Evolutionary conservation across 306 rosid genomes (phyloP).

Genomic region (cucumber (Cucumis sativus)): Cucumber_9930_V3 NC_026659.2:2492001-2492500

Average conservation of each 20-base stretch:
- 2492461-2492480: not conserved
- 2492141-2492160: not conserved
- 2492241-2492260: constrained; percentile 21
- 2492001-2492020: not conserved
- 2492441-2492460: not conserved
- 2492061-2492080: not conserved
- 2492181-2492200: not conserved
- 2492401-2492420: not conserved
- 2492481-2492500: not conserved
- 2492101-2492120: not conserved
- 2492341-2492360: not conserved
- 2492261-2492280: constrained; percentile 35
- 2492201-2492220: not conserved
- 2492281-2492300: constrained; percentile 17
- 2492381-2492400: not conserved
- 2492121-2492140: not conserved
- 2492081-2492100: not conserved
- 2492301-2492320: constrained; percentile 14
- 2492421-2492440: not conserved
- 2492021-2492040: not conserved
- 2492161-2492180: not conserved
- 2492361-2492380: not conserved
- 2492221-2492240: not conserved
- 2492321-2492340: not conserved
- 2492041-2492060: not conserved